A percentile compares a stretch with the other conserved stretches of the same genome.
These are phyloP conservation scores for Jackrogersella multiformis DNA, from an alignment of 495 filamentous ascomycete species.

Conservation along the genomic window DNA sequence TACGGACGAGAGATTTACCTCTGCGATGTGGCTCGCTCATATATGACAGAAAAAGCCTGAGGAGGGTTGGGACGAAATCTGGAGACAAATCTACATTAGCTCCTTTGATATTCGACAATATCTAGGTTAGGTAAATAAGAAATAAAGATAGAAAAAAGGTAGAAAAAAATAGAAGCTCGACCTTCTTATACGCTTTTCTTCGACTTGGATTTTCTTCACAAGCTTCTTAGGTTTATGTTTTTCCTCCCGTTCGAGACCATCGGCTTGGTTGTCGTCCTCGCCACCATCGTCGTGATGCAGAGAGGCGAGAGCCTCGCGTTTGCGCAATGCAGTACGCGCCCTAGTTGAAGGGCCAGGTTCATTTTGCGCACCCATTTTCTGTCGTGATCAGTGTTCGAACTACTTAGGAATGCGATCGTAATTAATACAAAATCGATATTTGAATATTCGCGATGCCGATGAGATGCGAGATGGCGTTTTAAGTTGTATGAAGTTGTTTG, in stretches of 20 bases:
- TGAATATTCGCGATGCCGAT: background rate
- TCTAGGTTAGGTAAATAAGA: no score
- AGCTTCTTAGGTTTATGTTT: background rate
- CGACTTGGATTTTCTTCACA: background rate
- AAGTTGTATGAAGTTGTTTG: background rate
- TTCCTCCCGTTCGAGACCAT: conserved; percentile 10
- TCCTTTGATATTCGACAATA: background rate
- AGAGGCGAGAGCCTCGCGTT: conserved; percentile 27
- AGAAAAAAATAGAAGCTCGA: background rate
- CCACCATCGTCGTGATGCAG: background rate
- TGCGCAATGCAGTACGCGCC: conserved; percentile 5
- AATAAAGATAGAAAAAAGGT: no score
- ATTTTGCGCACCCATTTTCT: background rate
- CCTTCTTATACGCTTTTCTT: conserved; percentile 40
- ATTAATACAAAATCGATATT: background rate
- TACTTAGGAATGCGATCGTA: background rate
- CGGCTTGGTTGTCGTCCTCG: background rate
- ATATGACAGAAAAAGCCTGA: conserved; percentile 48
- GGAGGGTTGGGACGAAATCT: conserved; percentile 52
- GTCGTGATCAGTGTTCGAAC: background rate
- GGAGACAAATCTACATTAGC: background rate
- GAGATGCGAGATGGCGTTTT: background rate
- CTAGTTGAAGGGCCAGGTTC: background rate
- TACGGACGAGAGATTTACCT: conserved; percentile 19
- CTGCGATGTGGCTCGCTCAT: conserved; percentile 53